Conservation (phyloP, 768 basidiomycete species). For the Hygrophorus russula region DNA sequence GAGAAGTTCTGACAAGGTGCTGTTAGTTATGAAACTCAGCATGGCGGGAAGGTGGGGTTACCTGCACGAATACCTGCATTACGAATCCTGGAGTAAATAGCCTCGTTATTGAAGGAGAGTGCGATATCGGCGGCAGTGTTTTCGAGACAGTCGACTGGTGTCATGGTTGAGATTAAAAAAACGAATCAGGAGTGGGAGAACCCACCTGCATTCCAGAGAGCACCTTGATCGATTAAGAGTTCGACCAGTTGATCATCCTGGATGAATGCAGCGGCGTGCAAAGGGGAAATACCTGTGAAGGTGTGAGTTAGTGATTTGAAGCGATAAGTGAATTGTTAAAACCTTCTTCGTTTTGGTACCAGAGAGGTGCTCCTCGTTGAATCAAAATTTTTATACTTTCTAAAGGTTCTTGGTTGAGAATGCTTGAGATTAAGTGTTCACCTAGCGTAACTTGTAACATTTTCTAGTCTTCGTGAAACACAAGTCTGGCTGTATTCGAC, state of each 20-base stretch:
- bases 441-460: slow-evolving; percentile 32
- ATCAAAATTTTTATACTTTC: slow-evolving; percentile 38
- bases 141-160: slow-evolving; percentile 60
- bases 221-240: slow-evolving; percentile 67
- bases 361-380: slow-evolving; percentile 65
- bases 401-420: slow-evolving; percentile 38
- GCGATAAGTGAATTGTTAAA: no score
- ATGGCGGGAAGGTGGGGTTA: slow-evolving; percentile 18
- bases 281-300: slow-evolving; percentile 53
- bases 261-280: slow-evolving; percentile 80
- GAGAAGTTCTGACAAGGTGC: slow-evolving; percentile 46
- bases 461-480: slow-evolving; percentile 36
- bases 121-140: slow-evolving; percentile 88
- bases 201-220: slow-evolving; percentile 83
- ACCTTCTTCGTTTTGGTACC: slow-evolving; percentile 80
- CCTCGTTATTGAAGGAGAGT: slow-evolving; percentile 69
- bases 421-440: slow-evolving; percentile 44
- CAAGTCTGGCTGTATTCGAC: slow-evolving; percentile 26
- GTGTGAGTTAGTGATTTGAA: no score
- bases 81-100: slow-evolving; percentile 70
- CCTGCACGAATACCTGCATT: slow-evolving; percentile 90
- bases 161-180: slow-evolving; percentile 1
- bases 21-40: not conserved
- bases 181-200: slow-evolving; percentile 1
- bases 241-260: slow-evolving; percentile 56